Conservation (phyloP, 106 monocot species). For the Chionographis japonica region DNA sequence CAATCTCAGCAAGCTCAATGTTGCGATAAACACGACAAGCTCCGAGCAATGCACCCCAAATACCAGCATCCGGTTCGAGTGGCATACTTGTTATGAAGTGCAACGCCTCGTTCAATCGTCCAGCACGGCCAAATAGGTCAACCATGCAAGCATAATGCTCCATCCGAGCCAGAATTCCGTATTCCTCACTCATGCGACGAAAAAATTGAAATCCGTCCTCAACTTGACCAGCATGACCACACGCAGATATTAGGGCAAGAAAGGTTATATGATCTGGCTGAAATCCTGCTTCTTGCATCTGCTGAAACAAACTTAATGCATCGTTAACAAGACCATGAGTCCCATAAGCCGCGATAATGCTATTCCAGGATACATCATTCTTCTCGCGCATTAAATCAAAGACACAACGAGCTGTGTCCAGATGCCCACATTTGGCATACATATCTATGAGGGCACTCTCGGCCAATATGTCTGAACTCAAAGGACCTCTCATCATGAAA, state of each 20-base stretch:
- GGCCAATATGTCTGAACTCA: slow-evolving; percentile 52
- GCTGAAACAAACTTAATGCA: slow-evolving; percentile 45
- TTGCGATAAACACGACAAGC: slow-evolving; percentile 67
- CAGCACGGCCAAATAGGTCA: slow-evolving; percentile 79
- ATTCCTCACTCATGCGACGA: slow-evolving; percentile 46
- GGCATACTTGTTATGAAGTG: slow-evolving; percentile 58
- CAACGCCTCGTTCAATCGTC: slow-evolving; percentile 51
- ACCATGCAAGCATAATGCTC: slow-evolving; percentile 94
- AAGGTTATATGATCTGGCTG: slow-evolving; percentile 87
- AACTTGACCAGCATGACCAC: slow-evolving; percentile 72
- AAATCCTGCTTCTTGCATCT: slow-evolving; percentile 67
- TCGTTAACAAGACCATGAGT: slow-evolving; percentile 66
- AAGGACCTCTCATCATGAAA: slow-evolving; percentile 40
- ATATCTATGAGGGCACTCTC: slow-evolving; percentile 86
- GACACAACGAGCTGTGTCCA: slow-evolving; percentile 47
- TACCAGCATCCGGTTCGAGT: slow-evolving; percentile 63
- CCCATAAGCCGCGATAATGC: slow-evolving; percentile 81
- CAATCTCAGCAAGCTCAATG: slow-evolving; percentile 70
- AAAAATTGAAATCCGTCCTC: slow-evolving; percentile 59
- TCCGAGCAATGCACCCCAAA: slow-evolving; percentile 90
- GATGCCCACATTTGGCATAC: slow-evolving; percentile 85
- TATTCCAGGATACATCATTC: slow-evolving; percentile 96
- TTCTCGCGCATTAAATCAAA: slow-evolving; percentile 68
- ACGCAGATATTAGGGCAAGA: slow-evolving; percentile 76
- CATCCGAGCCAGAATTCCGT: slow-evolving; percentile 44